Conservation (phyloP, 768 basidiomycete species). For the Xerocomellus dryophilus region DNA sequence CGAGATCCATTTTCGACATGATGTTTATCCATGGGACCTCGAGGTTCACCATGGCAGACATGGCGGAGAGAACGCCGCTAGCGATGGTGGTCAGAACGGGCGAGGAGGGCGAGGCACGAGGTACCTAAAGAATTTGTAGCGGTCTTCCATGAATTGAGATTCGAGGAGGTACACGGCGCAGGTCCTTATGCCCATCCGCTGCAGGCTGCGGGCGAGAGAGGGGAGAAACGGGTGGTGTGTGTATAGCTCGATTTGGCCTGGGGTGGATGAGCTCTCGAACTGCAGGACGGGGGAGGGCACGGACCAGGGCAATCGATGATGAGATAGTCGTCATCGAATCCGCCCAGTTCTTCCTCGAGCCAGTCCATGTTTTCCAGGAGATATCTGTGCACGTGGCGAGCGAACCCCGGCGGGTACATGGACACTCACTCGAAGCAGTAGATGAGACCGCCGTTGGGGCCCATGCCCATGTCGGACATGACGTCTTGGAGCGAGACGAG, state of each 20-base stretch:
- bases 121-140: slow-evolving; percentile 94
- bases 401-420: slow-evolving; percentile 23
- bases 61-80: slow-evolving; percentile 93
- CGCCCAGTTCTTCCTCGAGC: slow-evolving; percentile 94
- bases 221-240: slow-evolving; percentile 98
- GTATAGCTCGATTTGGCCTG: slow-evolving; percentile 97
- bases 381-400: slow-evolving; percentile 57
- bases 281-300: slow-evolving; percentile 11
- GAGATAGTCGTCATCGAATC: slow-evolving; percentile 94
- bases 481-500: slow-evolving; percentile 91
- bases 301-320: slow-evolving; percentile 88
- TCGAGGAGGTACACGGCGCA: slow-evolving; percentile 92
- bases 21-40: slow-evolving; percentile 97
- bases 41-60: slow-evolving; percentile 98
- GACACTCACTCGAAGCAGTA: slow-evolving; percentile 99
- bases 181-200: slow-evolving; percentile 77
- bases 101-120: background rate
- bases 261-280: slow-evolving; percentile 5
- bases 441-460: slow-evolving; percentile 94
- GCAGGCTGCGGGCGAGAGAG: slow-evolving; percentile 72
- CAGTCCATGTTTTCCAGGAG: slow-evolving; percentile 96
- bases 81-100: slow-evolving; percentile 4
- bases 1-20: slow-evolving; percentile 99
- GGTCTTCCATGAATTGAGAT: slow-evolving; percentile 99
- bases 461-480: slow-evolving; percentile 92